Percentiles rank a stretch among this genome's conserved stretches.
Evolutionary conservation across 768 basidiomycete genomes (phyloP).

Genomic region (Coprinellus micaceus): DNA sequence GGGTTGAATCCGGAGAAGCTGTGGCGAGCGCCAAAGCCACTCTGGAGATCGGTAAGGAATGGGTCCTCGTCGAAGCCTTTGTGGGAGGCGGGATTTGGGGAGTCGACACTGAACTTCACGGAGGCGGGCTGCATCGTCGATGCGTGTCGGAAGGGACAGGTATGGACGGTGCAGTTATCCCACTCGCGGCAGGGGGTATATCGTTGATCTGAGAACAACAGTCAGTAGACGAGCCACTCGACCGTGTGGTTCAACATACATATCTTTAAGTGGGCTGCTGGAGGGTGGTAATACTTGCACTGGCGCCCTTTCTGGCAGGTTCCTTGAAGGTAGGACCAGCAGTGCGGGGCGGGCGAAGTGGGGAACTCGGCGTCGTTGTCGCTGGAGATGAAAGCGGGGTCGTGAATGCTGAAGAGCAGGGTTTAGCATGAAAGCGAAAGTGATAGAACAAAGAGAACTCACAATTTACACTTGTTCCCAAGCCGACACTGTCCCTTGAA

Average conservation of each 20-base stretch:
- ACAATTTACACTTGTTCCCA: conserved; percentile 41
- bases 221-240: not conserved
- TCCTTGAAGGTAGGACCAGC: conserved; percentile 37
- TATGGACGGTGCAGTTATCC: not conserved
- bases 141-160: not conserved
- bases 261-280: conserved; percentile 26
- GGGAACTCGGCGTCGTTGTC: conserved; percentile 6
- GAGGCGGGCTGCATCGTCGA: not conserved
- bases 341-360: conserved; percentile 21
- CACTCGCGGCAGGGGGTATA: conserved; percentile 1
- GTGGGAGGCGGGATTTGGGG: not conserved
- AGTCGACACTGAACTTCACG: no score
- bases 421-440: conserved; percentile 1
- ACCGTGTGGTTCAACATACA: not conserved
- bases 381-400: conserved; percentile 21
- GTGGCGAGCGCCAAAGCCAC: no score
- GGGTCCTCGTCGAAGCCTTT: not conserved
- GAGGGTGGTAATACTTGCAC: conserved; percentile 29
- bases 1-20: not conserved
- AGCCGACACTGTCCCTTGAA: conserved; percentile 41
- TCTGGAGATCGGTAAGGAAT: no score
- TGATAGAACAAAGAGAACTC: conserved; percentile 23
- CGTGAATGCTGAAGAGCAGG: conserved; percentile 27
- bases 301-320: conserved; percentile 20
- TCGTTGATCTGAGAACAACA: not conserved